Evolutionary conservation across 1,139 yeast genomes (phyloP), one percentile per base, ranked within the genome.

Genomic region (Yamadazyma buinensis): DNA sequence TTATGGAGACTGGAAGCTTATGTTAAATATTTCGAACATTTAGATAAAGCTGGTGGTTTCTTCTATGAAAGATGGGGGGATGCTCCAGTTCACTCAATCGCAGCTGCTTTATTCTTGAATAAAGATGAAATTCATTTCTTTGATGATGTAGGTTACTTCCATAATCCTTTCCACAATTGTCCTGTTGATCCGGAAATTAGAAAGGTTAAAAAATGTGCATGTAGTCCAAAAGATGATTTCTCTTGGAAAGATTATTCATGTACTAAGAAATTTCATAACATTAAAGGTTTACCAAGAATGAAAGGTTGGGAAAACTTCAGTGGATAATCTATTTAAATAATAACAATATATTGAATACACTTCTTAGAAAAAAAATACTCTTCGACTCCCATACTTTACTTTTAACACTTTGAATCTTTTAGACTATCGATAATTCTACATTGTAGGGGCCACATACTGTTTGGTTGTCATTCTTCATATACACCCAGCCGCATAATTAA

Each of bases 51-150:
- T 12, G 95, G 95, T 51, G 95, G 95, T 5, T 86, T 86, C 64
- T 86, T 82, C 61, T 86, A 86, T 56, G 95, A 86, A 63, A 74
- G 95, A 55, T 86, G 95, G 95, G 95, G 95, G 41, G 95, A 85
- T 60, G 95, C 95, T 10, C 95, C 95, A 25, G 81, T 86, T 26
- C 95, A 86, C 55, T 83, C 95, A 11, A 77, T 86, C 50, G 95
- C 92, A 11, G 95, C 84, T n/a, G 67, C 90, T 3, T 62, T 85
- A 41, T 80, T 86, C 59, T 61, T 84, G 53, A 77, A 80, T 41
- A 73, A 74, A 55, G 77, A 74, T 24, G 73, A 78, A 53, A 58
- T 84, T 36, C 92, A 87, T 56, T 82, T 80, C 69, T 83, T 86
- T 55, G 86, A 81, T 39, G 94, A 87, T 49, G 72, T 86, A 40